Evolutionary conservation across 148 eudicot species (phyloP), one percentile per base, ranked within the genome.

Genomic region (Silene conica): DNA sequence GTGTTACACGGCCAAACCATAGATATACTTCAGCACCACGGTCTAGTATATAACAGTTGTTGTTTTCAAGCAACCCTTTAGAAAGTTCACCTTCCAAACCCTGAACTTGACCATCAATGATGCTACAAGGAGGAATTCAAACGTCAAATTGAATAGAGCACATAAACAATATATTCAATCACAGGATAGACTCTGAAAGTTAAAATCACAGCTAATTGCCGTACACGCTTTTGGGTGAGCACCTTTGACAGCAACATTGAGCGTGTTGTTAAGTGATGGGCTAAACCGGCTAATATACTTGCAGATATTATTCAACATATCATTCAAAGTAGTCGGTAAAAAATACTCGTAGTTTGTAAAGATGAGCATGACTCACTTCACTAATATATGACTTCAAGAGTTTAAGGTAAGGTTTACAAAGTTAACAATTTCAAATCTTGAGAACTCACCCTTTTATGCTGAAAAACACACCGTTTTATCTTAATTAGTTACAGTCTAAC

Each of bases 1-100:
- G 97, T 69, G 99, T 96, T 54, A 85, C 82, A 77, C 99, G 96
- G 73, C 99, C 99, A 77, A 92, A 83, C 99, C 99, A 96, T 74
- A 96, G 67, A 83, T 89, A 96, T 67, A 96, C 81, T 88, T 96
- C 96, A 55, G 86, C 83, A 43, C 99, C 99, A 82, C 99, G 87
- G 83, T 96, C 99, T 79, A 96, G 79, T 48, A 96, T 61, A 80
- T 85, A 96, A 73, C 96, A 96, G 76, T 86, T 86, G 77, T 89
- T 82, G 75, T 89, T 96, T 82, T 96, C 96, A 82, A 96, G 79
- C 77, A 83, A 69, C 58, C 95, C 89, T 81, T 92, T 96, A n/a
- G 97, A 81, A 81, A 92, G 90, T 80, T 96, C 97, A 65, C 83
- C 95, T 78, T 87, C 96, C 69, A 83, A 55, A 21, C 63, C 73